These are phyloP conservation scores for Fusarium virguliforme DNA, from an alignment of 2,329 filamentous ascomycete genomes.

Conservation along the genomic window DNA sequence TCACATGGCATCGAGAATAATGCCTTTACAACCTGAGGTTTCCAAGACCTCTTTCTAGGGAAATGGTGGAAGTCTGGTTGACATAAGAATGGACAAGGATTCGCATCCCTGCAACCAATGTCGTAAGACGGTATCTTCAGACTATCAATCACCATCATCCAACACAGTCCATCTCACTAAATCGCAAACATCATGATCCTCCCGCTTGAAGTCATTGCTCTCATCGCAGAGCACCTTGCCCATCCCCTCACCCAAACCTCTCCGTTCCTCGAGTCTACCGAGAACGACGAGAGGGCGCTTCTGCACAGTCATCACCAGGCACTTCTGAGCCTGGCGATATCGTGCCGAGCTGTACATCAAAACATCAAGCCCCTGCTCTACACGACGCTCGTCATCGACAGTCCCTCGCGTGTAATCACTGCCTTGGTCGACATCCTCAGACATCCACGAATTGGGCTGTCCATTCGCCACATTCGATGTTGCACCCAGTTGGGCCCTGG, in stretches of 20 bases:
- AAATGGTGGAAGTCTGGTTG: not conserved
- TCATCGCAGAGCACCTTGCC: constrained; percentile 20
- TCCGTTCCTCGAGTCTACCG: constrained; percentile 21
- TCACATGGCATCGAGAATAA: not conserved
- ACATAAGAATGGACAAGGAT: not conserved
- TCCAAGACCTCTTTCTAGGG: not conserved
- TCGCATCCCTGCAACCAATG: not conserved
- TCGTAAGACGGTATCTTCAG: not conserved
- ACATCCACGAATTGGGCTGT: constrained; percentile 24
- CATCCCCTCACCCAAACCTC: constrained; percentile 10
- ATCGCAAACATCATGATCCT: not conserved
- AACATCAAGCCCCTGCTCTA: constrained; percentile 23
- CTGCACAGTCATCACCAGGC: constrained; percentile 3
- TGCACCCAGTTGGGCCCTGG: constrained; percentile 7
- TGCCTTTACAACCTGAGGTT: not conserved
- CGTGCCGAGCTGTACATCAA: constrained; percentile 3
- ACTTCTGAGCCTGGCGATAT: constrained; percentile 13
- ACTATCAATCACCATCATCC: not conserved
- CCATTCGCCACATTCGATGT: constrained; percentile 29
- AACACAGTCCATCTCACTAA: not conserved
- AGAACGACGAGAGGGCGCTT: constrained; percentile 8
- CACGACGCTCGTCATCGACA: not conserved
- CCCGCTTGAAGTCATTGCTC: constrained; percentile 20
- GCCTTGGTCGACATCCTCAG: constrained; percentile 18
- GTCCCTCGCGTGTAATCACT: not conserved